Base-by-base conservation (phyloP, 129 eudicot species). In the Escallonia herrerae region DNA sequence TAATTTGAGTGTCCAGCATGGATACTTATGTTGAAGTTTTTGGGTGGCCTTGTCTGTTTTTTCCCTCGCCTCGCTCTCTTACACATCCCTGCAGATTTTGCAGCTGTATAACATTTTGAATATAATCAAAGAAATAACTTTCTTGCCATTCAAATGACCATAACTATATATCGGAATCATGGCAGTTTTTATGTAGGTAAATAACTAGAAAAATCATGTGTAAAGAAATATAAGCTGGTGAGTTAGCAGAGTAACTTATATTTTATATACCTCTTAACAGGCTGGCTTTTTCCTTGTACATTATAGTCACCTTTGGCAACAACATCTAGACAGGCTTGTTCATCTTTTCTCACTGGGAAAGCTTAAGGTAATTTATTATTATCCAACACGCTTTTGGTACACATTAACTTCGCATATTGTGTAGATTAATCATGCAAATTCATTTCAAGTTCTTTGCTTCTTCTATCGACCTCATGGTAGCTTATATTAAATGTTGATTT, bases 201-300 rank as follows among this genome's bases (percentile, higher is more conserved):
- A 22, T 22, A 22, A 22, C 33, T 22, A 22, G 33, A 22, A 22
- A 22, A 22, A 22, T 22, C 33, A 22, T 22, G 33, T 22, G 33
- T 22, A 22, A 4, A 7, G 52, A 2, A 6, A 48, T 48, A 10
- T 48, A 48, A 8, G 52, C 52, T 48, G 52, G 3, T 48, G 52
- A 48, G 12, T 48, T 48, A 48, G 33, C 52, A 48, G 12, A 48
- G 12, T 13, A 48, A 7, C 13, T 2, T 48, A 48, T 48, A 48
- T 7, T 48, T 22, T 22, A 22, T 22, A 22, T 22, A 22, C 33
- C 33, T 22, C 33, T 22, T 22, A 1, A 22, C 83, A 91, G 97
- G 88, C 83, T 74, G 97, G 97, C 40, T 91, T 91, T 83, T 91
- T 91, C 72, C 83, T 91, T 12, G 71, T 79, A 8, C 97, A 91